Evolutionary conservation across 2,329 filamentous ascomycete species (phyloP).

Genomic region (Botryotinia convoluta): DNA sequence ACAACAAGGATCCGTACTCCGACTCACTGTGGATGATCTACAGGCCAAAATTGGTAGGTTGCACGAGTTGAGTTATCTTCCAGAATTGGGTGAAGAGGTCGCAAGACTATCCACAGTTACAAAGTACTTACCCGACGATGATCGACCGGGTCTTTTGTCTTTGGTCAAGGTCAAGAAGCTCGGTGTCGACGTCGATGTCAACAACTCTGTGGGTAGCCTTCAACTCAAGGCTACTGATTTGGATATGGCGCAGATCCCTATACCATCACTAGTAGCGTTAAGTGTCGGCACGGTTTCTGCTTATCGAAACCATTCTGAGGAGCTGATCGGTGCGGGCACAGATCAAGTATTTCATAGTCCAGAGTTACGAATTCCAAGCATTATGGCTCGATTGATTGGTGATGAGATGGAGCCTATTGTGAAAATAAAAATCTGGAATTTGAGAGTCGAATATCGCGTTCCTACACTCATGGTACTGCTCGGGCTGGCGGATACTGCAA

Average conservation of each 20-base stretch:
- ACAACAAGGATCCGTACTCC: slow-evolving; percentile 78
- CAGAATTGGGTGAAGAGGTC: slow-evolving; percentile 73
- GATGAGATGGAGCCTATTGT: slow-evolving; percentile 92
- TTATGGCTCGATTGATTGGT: slow-evolving; percentile 88
- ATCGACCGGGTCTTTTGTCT: slow-evolving; percentile 82
- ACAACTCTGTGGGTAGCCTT: slow-evolving; percentile 65
- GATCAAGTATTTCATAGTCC: slow-evolving; percentile 33
- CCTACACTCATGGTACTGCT: slow-evolving; percentile 78
- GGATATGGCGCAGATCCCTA: slow-evolving; percentile 76
- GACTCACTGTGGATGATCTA: slow-evolving; percentile 63
- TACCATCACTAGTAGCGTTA: slow-evolving; percentile 80
- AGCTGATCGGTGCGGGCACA: slow-evolving; percentile 61
- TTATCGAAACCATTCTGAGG: slow-evolving; percentile 64
- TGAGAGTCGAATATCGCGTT: slow-evolving; percentile 86
- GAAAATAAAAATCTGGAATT: slow-evolving; percentile 81
- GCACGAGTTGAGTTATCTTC: slow-evolving; percentile 64
- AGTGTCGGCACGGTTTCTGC: slow-evolving; percentile 63
- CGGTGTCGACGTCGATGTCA: slow-evolving; percentile 60
- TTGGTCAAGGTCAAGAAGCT: slow-evolving; percentile 65
- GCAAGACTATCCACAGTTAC: slow-evolving; percentile 80
- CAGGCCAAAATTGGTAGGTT: slow-evolving; percentile 62
- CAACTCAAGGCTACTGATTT: slow-evolving; percentile 58
- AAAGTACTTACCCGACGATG: slow-evolving; percentile 94
- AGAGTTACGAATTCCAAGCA: slow-evolving; percentile 53
- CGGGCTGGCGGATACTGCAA: slow-evolving; percentile 64